Conservation (phyloP, 331 rosid genomes). For the Malus hybrid region DNA sequence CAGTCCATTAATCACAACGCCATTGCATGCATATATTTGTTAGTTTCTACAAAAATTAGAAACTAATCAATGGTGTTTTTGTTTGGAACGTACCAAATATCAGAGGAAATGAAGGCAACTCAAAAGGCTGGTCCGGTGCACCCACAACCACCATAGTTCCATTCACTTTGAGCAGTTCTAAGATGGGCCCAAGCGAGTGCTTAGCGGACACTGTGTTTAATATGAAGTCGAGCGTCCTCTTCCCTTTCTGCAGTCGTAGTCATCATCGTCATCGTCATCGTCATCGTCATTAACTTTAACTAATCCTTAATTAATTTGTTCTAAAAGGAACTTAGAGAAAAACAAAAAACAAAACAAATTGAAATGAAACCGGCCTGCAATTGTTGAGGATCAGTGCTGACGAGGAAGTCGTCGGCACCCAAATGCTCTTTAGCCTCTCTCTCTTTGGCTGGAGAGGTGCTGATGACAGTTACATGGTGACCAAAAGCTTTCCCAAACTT, state of each 20-base stretch:
- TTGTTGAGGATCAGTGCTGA: constrained; percentile 41
- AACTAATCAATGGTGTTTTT: neutral
- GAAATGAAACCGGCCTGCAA: constrained; percentile 21
- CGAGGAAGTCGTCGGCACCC: constrained; percentile 60
- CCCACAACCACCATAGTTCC: constrained; percentile 58
- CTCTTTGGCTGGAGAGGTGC: constrained; percentile 64
- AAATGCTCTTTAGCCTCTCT: constrained; percentile 44
- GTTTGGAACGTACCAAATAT: constrained; percentile 41
- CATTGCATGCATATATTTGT: neutral
- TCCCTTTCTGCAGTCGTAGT: constrained; percentile 11
- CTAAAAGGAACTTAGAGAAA: neutral
- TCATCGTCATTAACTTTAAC: neutral
- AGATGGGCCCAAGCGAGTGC: constrained; percentile 40
- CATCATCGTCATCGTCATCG: no score
- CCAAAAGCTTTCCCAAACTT: constrained; percentile 73
- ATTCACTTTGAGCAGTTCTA: constrained; percentile 59
- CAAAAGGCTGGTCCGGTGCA: constrained; percentile 59
- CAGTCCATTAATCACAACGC: neutral
- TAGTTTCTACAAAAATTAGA: neutral
- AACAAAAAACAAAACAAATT: neutral
- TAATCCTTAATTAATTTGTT: neutral
- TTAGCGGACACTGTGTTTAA: constrained; percentile 56
- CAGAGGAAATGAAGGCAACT: constrained; percentile 55
- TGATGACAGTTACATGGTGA: constrained; percentile 73
- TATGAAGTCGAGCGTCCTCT: constrained; percentile 46